Percentiles rank a stretch among this genome's conserved stretches.
These are phyloP conservation scores for Aegle marmelos DNA, from an alignment of 345 rosid genomes.

Conservation along the genomic window DNA sequence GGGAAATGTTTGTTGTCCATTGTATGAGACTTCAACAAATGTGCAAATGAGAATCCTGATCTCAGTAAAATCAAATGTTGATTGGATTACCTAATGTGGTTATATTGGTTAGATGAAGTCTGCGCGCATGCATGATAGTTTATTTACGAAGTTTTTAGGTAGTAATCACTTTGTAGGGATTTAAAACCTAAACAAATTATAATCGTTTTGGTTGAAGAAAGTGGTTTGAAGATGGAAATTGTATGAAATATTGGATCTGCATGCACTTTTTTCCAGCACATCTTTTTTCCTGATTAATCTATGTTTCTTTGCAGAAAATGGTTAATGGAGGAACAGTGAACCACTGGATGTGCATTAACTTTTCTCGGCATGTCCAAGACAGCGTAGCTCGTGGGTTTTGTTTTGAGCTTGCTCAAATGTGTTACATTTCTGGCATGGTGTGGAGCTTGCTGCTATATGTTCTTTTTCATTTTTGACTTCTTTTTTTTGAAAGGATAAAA, in stretches of 20 bases:
- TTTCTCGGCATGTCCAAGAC: conserved; percentile 80
- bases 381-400: conserved; percentile 72
- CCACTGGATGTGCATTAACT: conserved; percentile 90
- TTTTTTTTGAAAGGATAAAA: not conserved
- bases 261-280: not conserved
- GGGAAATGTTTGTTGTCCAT: not conserved
- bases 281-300: not conserved
- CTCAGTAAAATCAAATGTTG: not conserved
- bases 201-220: not conserved
- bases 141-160: not conserved
- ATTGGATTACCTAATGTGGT: not conserved
- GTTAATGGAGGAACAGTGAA: conserved; percentile 92
- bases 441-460: conserved; percentile 2
- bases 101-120: not conserved
- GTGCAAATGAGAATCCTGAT: not conserved
- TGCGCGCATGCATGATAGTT: not conserved
- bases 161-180: not conserved
- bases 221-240: not conserved
- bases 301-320: conserved; percentile 74
- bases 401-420: conserved; percentile 93
- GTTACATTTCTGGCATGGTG: conserved; percentile 92
- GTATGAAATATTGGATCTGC: not conserved
- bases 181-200: too few species aligned
- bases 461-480: not conserved
- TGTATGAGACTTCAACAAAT: not conserved